Base-by-base conservation (phyloP, 805 yeast species). In the Candida maesae region DNA sequence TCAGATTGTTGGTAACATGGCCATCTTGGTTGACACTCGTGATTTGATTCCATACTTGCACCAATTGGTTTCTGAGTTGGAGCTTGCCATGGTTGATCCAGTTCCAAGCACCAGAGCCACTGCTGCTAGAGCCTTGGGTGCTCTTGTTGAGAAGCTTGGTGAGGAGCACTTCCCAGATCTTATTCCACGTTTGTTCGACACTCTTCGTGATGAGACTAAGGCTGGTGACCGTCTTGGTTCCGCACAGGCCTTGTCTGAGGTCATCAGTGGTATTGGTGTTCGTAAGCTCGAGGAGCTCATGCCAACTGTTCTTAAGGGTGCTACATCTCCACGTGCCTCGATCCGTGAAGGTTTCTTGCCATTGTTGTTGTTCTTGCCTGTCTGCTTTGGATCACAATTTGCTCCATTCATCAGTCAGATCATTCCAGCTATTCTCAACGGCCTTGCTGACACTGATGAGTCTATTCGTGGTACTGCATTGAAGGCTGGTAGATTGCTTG, bases 1-100 rank as follows among this genome's bases (percentile, higher is more conserved):
- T 63, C 97, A 93, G 65, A 91, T 93, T 70, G 97, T 93, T 23
- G 99, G 99, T 48, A 93, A 93, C 59, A 93, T 93, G 98, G 89
- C 98, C 2, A 88, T 93, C 60, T 71, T 93, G 55, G 96, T 95
- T 14, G 98, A 91, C 55, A 72, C 87, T 14, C 78, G 76, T 51
- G 99, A 93, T 61, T 71, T 93, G 45, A 64, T 78, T 38, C 97
- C 96, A 19, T 93, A 93, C 64, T 68, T 93, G 55, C 75, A 79
- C 17, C 77, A 79, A 32, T 71, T 93, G 52, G 82, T 91, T 33
- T 72, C 79, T 10, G 96, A 89, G 53, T 75, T 93, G 45, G 95
- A 93, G 61, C 71, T 76, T 32, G 95, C 98, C 6, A 91, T 93
- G 95, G 96, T 95, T 37, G 99, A 93, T 54, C 99, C 99, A 1